Base-by-base conservation (phyloP, 306 rosid genomes). In the Sphenostylis stenocarpa region DNA sequence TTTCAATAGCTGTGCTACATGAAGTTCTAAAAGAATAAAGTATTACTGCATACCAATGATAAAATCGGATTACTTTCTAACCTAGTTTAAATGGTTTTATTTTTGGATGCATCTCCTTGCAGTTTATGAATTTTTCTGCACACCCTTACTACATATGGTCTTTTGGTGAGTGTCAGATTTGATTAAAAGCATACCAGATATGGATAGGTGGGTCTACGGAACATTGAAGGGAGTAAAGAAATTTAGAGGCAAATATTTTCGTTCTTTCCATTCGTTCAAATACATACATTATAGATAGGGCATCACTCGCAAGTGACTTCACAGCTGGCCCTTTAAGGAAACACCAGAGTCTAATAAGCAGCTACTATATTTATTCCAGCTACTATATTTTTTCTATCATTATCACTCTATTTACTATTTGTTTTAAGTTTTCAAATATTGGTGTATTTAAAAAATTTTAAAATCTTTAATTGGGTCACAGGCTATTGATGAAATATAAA, bases 401-500 rank as follows among this genome's bases (percentile, higher is more conserved):
- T 21, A 10, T 61, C 29, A 33, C 21, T 10, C 34, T 38, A 41
- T 80, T 58, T 21, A 63, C 17, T 66, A 39, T 47, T 61, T 31
- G 3, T 44, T 61, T 31, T 62, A 11, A 26, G 6, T 13, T 55
- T 24, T 56, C 14, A 5, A 17, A 10, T 1, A 15, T 17, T 1
- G n/a, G n/a, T 31, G 29, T 5, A 36, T 41, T 55, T 56, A 39
- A 52, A 65, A 58, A 63, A 26, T 15, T n/a, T 19, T 49, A 45
- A 56, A 57, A 63, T 70, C 20, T 39, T 73, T 16, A 55, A 44
- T 31, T 68, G 67, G 58, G 51, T 70, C 56, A 64, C 81, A 92
- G 98, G 98, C 93, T 29, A 94, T 94, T 77, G 96, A 90, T 74
- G 98, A 94, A 85, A n/a, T n/a, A n/a, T n/a, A n/a, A n/a, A n/a